Conservation (phyloP, 768 basidiomycete genomes). For the Boletus vermiculosoides region DNA sequence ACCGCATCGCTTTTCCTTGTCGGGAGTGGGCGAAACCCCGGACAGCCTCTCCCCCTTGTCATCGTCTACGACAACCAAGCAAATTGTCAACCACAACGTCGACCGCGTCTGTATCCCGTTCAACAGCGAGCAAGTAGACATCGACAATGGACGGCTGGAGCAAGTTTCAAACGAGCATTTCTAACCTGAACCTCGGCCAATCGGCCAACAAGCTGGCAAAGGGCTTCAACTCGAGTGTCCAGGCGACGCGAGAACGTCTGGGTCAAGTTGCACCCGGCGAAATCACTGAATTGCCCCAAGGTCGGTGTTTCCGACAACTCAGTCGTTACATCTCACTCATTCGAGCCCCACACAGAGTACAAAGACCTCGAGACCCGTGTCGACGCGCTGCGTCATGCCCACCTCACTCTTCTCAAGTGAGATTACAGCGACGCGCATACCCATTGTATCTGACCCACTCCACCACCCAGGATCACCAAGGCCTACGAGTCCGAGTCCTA, state of each 20-base stretch:
- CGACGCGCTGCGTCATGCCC: conserved; percentile 83
- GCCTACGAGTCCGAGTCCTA: conserved; percentile 88
- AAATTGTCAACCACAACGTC: conserved; percentile 2
- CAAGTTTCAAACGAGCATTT: conserved; percentile 62
- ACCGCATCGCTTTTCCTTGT: conserved; percentile 14
- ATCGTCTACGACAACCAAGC: conserved; percentile 3
- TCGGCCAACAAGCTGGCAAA: conserved; percentile 75
- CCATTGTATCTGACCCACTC: not conserved
- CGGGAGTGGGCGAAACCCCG: conserved; percentile 7
- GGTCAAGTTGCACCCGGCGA: conserved; percentile 91
- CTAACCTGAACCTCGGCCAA: conserved; percentile 67
- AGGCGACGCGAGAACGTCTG: conserved; percentile 83
- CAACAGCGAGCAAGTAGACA: not conserved
- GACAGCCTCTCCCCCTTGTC: conserved; percentile 1
- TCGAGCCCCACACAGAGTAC: conserved; percentile 64
- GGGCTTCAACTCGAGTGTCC: conserved; percentile 77
- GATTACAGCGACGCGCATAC: conserved; percentile 21
- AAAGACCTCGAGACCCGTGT: conserved; percentile 93
- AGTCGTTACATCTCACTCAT: not conserved
- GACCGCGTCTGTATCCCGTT: not conserved
- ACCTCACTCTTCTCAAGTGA: conserved; percentile 75
- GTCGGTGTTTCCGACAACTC: conserved; percentile 36
- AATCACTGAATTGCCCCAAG: conserved; percentile 91
- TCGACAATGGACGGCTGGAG: conserved; percentile 55
- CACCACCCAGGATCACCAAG: conserved; percentile 62